These are phyloP conservation scores for Bimuria novae-zelandiae DNA, from an alignment of 2,329 filamentous ascomycete species.

Conservation along the genomic window DNA sequence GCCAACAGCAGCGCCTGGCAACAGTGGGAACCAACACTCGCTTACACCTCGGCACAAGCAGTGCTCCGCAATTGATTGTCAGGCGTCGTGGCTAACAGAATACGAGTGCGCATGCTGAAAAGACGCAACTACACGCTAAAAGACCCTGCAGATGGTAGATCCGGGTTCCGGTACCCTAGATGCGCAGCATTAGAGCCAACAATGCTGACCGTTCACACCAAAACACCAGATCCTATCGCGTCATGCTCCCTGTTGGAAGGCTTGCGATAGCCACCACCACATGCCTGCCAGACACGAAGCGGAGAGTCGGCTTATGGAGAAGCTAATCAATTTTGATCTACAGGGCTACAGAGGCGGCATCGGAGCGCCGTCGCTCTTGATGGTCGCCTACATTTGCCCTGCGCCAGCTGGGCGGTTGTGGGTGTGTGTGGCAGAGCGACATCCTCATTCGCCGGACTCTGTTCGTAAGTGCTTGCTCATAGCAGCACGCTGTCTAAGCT, in stretches of 20 bases:
- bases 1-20: not conserved
- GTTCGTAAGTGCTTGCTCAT: not conserved
- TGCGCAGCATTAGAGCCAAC: slow-evolving; percentile 1
- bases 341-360: not conserved
- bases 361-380: not conserved
- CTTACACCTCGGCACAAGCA: not conserved
- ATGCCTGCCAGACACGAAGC: not conserved
- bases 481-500: too few species aligned
- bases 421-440: not conserved
- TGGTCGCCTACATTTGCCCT: not conserved
- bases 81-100: not conserved
- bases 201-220: not conserved
- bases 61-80: not conserved
- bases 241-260: not conserved
- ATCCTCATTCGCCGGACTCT: not conserved
- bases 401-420: not conserved
- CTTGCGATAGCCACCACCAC: slow-evolving; percentile 5
- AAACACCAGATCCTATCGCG: slow-evolving; percentile 8
- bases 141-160: not conserved
- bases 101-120: not conserved
- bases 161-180: not conserved
- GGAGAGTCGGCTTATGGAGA: not conserved
- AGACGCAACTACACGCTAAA: not conserved
- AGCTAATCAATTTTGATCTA: not conserved
- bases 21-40: slow-evolving; percentile 2